Evolutionary conservation across 208 protist species (phyloP).

Genomic region (Phytomonas francai): DNA sequence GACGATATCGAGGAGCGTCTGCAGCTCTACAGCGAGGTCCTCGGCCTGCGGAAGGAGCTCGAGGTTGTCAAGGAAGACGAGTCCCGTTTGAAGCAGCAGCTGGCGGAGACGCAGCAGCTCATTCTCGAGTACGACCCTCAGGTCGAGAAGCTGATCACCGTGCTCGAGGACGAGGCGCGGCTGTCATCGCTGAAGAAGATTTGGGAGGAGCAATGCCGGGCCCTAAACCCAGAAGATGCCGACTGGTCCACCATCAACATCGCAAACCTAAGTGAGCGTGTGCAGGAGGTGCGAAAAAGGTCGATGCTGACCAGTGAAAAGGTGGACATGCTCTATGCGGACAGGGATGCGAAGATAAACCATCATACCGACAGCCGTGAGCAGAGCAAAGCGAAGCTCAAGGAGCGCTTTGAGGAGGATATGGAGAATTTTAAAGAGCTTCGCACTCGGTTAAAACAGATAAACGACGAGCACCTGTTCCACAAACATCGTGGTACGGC

Average conservation of each 20-base stretch:
- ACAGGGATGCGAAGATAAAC: conserved; percentile 64
- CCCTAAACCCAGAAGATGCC: conserved; percentile 37
- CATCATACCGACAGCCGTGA: conserved; percentile 63
- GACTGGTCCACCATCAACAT: conserved; percentile 43
- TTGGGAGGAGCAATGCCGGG: conserved; percentile 38
- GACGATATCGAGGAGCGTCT: conserved; percentile 36
- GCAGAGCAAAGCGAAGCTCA: conserved; percentile 40
- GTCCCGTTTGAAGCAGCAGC: conserved; percentile 36
- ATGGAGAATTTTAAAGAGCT: conserved; percentile 53
- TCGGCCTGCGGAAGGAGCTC: conserved; percentile 58
- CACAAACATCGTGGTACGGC: conserved; percentile 69
- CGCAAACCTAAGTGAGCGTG: conserved; percentile 30
- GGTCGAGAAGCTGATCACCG: conserved; percentile 30
- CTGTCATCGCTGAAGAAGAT: conserved; percentile 44
- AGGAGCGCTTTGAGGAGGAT: conserved; percentile 48
- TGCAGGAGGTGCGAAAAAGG: conserved; percentile 26
- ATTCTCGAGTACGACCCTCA: conserved; percentile 30
- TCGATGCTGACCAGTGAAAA: conserved; percentile 21
- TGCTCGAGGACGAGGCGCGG: conserved; percentile 60
- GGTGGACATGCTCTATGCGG: conserved; percentile 30
- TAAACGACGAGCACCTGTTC: conserved; percentile 57
- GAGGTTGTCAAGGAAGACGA: conserved; percentile 53
- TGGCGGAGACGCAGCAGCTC: conserved; percentile 18
- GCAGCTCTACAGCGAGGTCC: conserved; percentile 65
- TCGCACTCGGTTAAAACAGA: conserved; percentile 36